Evolutionary conservation across 192 early-diverging fungal genomes (phyloP), one percentile per base, ranked within the genome.

Genomic region (Backusella morwellensis): DNA sequence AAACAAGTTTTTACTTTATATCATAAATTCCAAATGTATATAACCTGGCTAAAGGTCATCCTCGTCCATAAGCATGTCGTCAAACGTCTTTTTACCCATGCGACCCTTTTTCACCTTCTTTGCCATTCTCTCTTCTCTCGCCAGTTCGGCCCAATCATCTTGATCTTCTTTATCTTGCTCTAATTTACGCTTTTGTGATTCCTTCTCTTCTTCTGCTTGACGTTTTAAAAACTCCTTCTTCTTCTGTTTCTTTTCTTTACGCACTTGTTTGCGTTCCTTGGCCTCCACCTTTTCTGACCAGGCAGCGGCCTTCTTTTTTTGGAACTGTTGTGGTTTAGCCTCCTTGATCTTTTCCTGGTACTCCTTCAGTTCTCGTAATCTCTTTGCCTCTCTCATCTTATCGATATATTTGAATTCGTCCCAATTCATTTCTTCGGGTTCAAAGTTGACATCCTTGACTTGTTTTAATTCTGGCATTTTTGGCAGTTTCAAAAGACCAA

Each of bases 391-490:
- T 32, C 91, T 86, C 50, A 79, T 82, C 52, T 93, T 93, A 77
- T 95, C 92, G 26, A 85, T 82, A 80, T 91, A 95, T 68, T 87
- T 84, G 73, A 92, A 93, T 50, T 77, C 78, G 77, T 90, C 86
- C 82, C 86, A 87, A 87, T 94, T 56, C 23, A 72, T 32, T 15
- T 44, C 42, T 50, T 72, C 70, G 0, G 35, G 14, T 3, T 32
- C 29, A 47, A 72, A 72, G 14, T 44, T 50, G 29, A 32, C 1
- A 1, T 50, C 70, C 5, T 72, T 72, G 4, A 47, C 26, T 32
- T 23, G 86, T 78, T 89, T 90, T 56, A 99, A 80, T 84, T 98
- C 98, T 2, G 97, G 95, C 95, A 99, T 97, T 74, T 93, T 96
- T 17, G 98, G 98, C 44, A 99, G 68, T 76, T 81, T 87, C 76